phyloP scores from a whole-genome alignment of 371 early-diverging fungal species.

The Funneliformis caledonium region DNA sequence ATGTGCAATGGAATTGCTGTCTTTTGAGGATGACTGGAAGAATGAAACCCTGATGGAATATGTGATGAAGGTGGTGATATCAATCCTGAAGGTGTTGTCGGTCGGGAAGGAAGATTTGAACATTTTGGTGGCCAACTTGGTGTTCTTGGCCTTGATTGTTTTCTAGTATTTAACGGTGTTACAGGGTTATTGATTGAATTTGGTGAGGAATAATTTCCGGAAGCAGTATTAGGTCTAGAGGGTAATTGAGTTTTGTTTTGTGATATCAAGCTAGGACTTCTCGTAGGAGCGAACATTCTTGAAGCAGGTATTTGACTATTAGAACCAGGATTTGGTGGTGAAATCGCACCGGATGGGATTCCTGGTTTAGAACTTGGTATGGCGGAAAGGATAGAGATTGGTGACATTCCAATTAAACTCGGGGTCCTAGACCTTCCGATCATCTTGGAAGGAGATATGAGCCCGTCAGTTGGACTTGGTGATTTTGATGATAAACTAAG shows the following conservation, averaged over 20 bases:
- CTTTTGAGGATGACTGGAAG: background rate
- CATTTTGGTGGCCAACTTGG: background rate
- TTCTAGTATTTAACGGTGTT: background rate
- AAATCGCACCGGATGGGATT: background rate
- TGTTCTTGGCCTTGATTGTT: background rate
- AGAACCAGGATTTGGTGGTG: background rate
- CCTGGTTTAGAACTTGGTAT: background rate
- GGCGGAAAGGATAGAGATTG: background rate
- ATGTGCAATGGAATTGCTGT: background rate
- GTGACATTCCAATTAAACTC: background rate
- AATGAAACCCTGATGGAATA: background rate
- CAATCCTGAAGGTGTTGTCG: background rate
- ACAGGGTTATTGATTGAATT: background rate
- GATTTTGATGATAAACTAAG: background rate
- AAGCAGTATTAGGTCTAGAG: background rate
- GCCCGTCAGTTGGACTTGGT: background rate
- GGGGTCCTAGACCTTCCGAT: background rate
- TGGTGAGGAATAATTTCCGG: background rate
- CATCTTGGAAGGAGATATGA: background rate
- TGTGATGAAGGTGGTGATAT: background rate
- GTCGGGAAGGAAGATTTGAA: background rate
- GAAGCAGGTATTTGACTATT: background rate
- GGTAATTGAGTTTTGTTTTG: background rate
- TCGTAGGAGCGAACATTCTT: background rate
- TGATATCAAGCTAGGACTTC: background rate